Evolutionary conservation across 257 asterid species (phyloP).

Genomic region (Lycium ferocissimum): DNA sequence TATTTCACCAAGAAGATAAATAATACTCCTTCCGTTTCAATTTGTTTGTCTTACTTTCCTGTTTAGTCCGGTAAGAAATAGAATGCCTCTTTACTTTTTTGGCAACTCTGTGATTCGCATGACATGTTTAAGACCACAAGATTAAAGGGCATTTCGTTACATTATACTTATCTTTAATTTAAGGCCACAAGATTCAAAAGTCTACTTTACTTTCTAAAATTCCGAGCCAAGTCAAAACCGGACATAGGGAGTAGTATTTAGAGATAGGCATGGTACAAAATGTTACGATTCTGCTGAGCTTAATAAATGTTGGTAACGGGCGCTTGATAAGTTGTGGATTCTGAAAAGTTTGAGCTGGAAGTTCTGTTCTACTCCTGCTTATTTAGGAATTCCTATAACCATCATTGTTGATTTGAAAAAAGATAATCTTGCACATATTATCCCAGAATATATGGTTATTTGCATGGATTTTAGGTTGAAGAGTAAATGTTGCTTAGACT

Average conservation of each 20-base stretch:
- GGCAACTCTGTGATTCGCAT: no score
- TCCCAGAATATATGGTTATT: neutral
- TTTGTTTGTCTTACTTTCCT: no score
- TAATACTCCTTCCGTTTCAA: neutral
- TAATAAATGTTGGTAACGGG: neutral
- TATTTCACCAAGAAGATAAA: neutral
- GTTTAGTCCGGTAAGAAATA: no score
- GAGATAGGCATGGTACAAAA: neutral
- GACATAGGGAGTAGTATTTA: neutral
- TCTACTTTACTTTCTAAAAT: no score
- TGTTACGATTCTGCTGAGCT: neutral
- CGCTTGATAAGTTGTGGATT: neutral
- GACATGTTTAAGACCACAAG: no score
- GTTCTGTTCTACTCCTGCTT: neutral
- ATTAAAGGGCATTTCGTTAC: no score
- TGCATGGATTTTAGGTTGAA: neutral
- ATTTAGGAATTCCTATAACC: neutral
- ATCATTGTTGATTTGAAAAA: neutral
- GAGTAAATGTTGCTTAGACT: neutral
- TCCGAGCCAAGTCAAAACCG: no score
- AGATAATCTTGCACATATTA: neutral
- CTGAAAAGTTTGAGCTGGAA: conserved; percentile 2
- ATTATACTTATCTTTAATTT: no score
- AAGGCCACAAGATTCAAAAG: no score
- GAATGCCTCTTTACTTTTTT: no score